Conservation (phyloP, 495 filamentous ascomycete species). For the Parathielavia appendiculata region DNA sequence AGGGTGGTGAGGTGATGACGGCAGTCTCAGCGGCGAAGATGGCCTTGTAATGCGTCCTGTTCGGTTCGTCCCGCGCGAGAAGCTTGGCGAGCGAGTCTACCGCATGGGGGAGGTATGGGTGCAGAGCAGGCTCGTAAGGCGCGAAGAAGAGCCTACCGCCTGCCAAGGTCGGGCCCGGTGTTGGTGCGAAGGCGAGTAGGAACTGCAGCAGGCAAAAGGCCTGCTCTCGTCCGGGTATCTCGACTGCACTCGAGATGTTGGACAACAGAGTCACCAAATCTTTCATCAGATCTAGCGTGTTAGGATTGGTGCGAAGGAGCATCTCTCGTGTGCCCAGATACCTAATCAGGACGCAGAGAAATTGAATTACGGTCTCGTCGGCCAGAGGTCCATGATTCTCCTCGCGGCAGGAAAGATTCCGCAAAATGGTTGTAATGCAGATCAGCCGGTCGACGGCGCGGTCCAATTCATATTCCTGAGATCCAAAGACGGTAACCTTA, state of each 20-base stretch:
- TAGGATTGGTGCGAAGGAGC: conserved; percentile 69
- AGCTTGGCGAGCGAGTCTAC: conserved; percentile 89
- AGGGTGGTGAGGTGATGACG: conserved; percentile 48
- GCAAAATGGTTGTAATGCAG: conserved; percentile 85
- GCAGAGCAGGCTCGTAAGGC: conserved; percentile 69
- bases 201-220: conserved; percentile 83
- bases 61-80: conserved; percentile 88
- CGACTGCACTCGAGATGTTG: conserved; percentile 74
- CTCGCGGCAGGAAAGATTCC: conserved; percentile 75
- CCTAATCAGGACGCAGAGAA: conserved; percentile 73
- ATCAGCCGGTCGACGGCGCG: conserved; percentile 80
- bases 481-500: conserved; percentile 67
- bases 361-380: conserved; percentile 68
- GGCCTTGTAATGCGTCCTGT: conserved; percentile 71
- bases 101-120: conserved; percentile 84
- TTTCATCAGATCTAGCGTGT: conserved; percentile 95
- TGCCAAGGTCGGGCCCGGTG: conserved; percentile 50
- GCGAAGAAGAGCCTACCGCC: conserved; percentile 66
- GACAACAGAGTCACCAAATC: conserved; percentile 84
- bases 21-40: conserved; percentile 71
- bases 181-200: conserved; percentile 83
- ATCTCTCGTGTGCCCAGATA: conserved; percentile 86
- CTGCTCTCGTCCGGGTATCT: conserved; percentile 82
- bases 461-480: conserved; percentile 75
- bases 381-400: conserved; percentile 72